phyloP scores from a whole-genome alignment of 352 stramenopile genomes.

The Discostella stelligera region DNA sequence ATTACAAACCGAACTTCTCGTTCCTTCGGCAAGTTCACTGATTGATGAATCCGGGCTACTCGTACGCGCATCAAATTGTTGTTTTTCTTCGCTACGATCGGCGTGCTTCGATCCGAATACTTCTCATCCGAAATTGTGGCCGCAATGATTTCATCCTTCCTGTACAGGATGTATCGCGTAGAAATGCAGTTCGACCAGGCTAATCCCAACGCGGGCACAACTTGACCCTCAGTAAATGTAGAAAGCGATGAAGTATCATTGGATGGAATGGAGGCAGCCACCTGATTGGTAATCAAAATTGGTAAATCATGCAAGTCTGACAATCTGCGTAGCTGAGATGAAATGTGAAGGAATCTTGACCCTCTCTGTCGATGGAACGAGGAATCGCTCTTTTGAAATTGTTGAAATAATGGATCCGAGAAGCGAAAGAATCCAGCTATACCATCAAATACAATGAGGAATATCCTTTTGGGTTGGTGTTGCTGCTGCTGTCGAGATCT shows the following conservation, averaged over 20 bases:
- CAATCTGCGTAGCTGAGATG: conserved; percentile 29
- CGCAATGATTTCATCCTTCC: conserved; percentile 19
- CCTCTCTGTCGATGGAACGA: conserved; percentile 26
- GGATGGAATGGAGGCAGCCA: conserved; percentile 13
- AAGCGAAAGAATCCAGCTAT: conserved; percentile 52
- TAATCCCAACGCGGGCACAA: conserved; percentile 45
- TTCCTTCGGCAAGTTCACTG: conserved; percentile 30
- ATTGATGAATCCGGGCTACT: conserved; percentile 35
- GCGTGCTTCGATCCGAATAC: neutral
- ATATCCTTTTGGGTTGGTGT: conserved; percentile 18
- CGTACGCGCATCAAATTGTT: conserved; percentile 13
- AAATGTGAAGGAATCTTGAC: conserved; percentile 22
- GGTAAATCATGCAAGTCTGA: conserved; percentile 37
- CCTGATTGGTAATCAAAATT: conserved; percentile 53
- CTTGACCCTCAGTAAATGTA: neutral
- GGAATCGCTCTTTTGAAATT: neutral
- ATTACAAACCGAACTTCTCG: conserved; percentile 36
- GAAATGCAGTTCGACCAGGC: conserved; percentile 51
- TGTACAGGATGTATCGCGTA: conserved; percentile 31
- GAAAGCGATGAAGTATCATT: neutral
- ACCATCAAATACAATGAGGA: conserved; percentile 36
- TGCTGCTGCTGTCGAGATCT: neutral
- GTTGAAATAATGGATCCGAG: conserved; percentile 22
- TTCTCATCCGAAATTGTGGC: conserved; percentile 3
- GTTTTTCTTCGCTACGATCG: neutral